phyloP scores from a whole-genome alignment of 371 early-diverging fungal genomes.

The Catenaria anguillulae region DNA sequence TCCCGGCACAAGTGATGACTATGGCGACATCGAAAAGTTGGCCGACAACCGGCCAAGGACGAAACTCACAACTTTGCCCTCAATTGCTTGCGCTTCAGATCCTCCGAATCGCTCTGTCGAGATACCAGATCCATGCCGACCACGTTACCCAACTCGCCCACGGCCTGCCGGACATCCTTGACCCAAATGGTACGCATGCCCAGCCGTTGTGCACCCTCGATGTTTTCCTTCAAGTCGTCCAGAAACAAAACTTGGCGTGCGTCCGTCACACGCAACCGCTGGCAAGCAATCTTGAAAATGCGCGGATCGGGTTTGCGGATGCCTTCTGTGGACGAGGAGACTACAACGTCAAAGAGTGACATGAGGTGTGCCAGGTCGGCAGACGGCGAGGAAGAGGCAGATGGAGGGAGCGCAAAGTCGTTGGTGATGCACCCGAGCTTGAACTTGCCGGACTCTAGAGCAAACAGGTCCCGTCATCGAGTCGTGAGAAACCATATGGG shows the following conservation, averaged over 20 bases:
- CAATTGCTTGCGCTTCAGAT: no score
- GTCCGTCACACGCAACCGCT: slow-evolving; percentile 18
- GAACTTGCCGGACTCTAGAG: slow-evolving; percentile 10
- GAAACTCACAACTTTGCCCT: no score
- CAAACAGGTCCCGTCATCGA: no score
- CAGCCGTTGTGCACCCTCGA: slow-evolving; percentile 14
- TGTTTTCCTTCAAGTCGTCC: slow-evolving; percentile 28
- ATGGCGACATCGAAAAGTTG: no score
- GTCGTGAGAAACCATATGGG: no score
- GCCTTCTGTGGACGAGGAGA: slow-evolving; percentile 26
- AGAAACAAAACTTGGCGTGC: slow-evolving; percentile 24
- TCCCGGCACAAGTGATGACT: no score
- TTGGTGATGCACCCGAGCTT: slow-evolving; percentile 21
- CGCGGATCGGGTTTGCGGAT: slow-evolving; percentile 32
- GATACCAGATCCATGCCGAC: no score
- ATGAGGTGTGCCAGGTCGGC: neutral
- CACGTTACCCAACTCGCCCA: no score
- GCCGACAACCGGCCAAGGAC: no score
- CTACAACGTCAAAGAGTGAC: slow-evolving; percentile 19
- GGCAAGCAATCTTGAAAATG: slow-evolving; percentile 24
- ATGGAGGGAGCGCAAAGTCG: slow-evolving; percentile 13
- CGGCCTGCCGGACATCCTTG: no score
- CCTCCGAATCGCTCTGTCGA: no score
- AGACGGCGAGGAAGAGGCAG: no score
- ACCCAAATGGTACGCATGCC: slow-evolving; percentile 14